Evolutionary conservation across 331 rosid species (phyloP).

Genomic region (Prunus yedoensis): DNA sequence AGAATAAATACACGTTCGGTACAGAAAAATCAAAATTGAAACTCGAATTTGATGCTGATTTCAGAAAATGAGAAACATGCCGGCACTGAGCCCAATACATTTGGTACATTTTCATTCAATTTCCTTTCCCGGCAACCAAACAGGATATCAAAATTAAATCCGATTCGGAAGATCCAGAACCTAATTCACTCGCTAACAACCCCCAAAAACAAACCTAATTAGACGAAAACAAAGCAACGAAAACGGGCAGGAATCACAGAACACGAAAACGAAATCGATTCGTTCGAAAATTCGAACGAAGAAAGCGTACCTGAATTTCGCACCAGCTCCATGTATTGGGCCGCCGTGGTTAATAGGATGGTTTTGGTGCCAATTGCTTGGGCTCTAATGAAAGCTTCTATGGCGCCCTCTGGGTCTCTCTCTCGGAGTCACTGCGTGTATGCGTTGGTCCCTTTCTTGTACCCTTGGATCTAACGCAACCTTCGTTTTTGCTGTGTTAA

Average conservation of each 20-base stretch:
- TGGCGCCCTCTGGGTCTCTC: not conserved
- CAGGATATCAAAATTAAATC: not conserved
- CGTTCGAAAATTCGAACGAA: not conserved
- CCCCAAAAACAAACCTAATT: not conserved
- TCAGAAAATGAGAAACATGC: not conserved
- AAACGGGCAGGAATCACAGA: not conserved
- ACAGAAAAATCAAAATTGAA: not conserved
- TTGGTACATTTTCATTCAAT: not conserved
- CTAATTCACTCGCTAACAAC: not conserved
- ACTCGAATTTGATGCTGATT: not conserved
- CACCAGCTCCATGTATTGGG: slow-evolving; percentile 9
- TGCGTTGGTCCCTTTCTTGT: not conserved
- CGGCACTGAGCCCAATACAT: not conserved
- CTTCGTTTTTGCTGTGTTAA: slow-evolving; percentile 2
- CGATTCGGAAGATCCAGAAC: not conserved
- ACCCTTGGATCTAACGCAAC: slow-evolving; percentile 47
- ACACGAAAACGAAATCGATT: not conserved
- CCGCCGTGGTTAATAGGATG: not conserved
- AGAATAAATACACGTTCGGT: not conserved
- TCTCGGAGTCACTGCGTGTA: not conserved
- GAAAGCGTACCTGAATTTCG: slow-evolving; percentile 17
- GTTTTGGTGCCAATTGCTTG: not conserved
- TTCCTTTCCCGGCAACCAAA: slow-evolving; percentile 2
- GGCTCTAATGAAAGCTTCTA: slow-evolving; percentile 15
- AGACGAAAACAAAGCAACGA: not conserved